Evolutionary conservation across 495 filamentous ascomycete genomes (phyloP), one percentile per base, ranked within the genome.

Genomic region (Tuber brumale): DNA sequence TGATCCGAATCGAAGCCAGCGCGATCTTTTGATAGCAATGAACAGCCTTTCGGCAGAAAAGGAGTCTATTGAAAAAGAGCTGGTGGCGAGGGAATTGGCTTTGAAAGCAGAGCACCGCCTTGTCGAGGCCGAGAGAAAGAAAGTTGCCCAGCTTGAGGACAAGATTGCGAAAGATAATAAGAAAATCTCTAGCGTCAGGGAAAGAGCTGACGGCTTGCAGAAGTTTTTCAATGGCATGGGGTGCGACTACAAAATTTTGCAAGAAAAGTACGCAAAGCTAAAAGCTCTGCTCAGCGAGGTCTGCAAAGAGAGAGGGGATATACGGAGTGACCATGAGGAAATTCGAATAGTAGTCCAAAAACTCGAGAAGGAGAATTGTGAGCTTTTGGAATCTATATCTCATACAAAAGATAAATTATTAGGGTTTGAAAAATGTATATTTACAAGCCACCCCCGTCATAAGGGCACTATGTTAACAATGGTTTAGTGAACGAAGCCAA

Each of bases 211-310:
- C 27, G 72, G 74, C 2, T 66, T 81, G 37, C 76, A 82, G 71
- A 82, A 81, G 69, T 82, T 82, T 73, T 43, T 79, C 12, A 77
- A 76, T 39, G 81, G 80, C 23, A 46, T 82, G n/a, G 81, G 81
- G 3, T 74, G 77, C 14, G 81, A 82, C 70, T 81, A 82, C 71
- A 79, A 82, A 51, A 72, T 78, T 71, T 57, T 82, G 44, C 75
- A 79, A n/a, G 73, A 74, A 37, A 79, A 81, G 45, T 79, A 79
- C 44, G 61, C 66, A 42, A 73, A 79, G 44, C 35, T 81, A 31
- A 79, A 75, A 5, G 70, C 66, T n/a, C 71, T 44, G 41, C n/a
- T 82, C 3, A 73, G 74, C 23, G 80, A 81, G 70, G 42, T 74
- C 45, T 72, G 57, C 2, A 45, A 57, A 31, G 81, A 82, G 51